Conservation (phyloP, 108 stramenopile species). For the Cyclotella cryptica region DNA sequence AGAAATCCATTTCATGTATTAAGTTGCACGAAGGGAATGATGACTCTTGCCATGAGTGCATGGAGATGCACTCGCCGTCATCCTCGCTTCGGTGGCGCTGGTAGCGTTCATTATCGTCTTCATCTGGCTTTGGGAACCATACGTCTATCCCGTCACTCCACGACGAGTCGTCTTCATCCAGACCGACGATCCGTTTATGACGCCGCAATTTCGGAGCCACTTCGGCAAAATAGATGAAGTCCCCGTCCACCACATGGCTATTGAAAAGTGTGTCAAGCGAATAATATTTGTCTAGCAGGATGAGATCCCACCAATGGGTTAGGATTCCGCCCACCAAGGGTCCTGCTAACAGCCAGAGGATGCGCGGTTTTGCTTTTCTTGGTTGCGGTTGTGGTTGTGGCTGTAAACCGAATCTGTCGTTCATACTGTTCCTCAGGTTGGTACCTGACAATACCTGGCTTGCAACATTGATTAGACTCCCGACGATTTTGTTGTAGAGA, state of each 20-base stretch:
- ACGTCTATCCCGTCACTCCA: neutral
- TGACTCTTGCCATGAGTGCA: conserved; percentile 15
- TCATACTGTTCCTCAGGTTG: too few relatives aligned
- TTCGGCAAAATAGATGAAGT: conserved; percentile 1
- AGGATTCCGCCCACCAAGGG: neutral
- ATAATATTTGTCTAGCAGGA: neutral
- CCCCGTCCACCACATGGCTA: neutral
- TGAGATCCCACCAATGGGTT: neutral
- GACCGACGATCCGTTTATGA: neutral
- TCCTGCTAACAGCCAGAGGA: neutral
- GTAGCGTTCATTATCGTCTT: neutral
- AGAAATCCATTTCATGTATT: conserved; percentile 21
- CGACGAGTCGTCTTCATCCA: neutral
- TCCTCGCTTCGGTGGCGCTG: neutral
- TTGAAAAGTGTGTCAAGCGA: neutral
- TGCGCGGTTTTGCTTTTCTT: neutral
- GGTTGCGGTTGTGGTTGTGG: neutral
- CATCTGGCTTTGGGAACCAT: neutral
- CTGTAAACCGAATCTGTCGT: too few relatives aligned
- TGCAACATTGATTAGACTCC: too few relatives aligned
- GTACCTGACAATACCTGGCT: too few relatives aligned
- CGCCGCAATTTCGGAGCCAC: neutral
- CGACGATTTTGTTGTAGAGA: neutral
- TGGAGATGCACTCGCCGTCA: conserved; percentile 19
- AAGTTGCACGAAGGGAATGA: conserved; percentile 11